Conservation (phyloP, 805 yeast genomes). For the Metschnikowia cubensis region DNA sequence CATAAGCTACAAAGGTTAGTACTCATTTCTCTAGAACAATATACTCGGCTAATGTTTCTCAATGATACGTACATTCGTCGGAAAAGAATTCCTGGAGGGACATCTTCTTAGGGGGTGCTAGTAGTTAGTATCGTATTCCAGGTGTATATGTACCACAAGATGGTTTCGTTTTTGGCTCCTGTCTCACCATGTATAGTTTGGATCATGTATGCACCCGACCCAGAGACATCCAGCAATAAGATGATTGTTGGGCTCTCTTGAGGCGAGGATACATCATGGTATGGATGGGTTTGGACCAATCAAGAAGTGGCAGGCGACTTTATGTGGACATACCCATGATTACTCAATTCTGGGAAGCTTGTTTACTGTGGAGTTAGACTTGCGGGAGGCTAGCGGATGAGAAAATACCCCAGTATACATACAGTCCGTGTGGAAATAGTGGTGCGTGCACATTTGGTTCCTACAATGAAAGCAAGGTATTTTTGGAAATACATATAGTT, state of each 20-base stretch:
- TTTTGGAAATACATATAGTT: no score
- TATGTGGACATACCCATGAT: slow-evolving; percentile 3
- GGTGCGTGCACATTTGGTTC: neutral
- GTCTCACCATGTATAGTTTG: no score
- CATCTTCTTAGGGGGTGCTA: slow-evolving; percentile 45
- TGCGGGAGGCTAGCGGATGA: neutral
- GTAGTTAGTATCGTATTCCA: slow-evolving; percentile 10
- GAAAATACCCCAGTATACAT: slow-evolving; percentile 4
- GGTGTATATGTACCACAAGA: no score
- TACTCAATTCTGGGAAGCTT: neutral
- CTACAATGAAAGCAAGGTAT: no score
- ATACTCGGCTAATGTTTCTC: neutral
- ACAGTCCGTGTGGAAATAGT: neutral
- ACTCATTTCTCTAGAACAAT: neutral
- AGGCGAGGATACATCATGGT: neutral
- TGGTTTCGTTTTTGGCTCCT: no score
- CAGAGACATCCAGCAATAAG: neutral
- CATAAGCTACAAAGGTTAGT: slow-evolving; percentile 33
- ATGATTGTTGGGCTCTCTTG: neutral
- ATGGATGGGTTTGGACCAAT: neutral
- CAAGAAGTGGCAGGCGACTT: neutral
- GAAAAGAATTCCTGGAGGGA: slow-evolving; percentile 43
- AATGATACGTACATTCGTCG: slow-evolving; percentile 39
- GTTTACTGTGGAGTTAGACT: neutral
- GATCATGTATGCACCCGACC: neutral